Evolutionary conservation across 1,284 basidiomycete genomes (phyloP), one percentile per base, ranked within the genome.

Genomic region (Leccinum fuscescens): DNA sequence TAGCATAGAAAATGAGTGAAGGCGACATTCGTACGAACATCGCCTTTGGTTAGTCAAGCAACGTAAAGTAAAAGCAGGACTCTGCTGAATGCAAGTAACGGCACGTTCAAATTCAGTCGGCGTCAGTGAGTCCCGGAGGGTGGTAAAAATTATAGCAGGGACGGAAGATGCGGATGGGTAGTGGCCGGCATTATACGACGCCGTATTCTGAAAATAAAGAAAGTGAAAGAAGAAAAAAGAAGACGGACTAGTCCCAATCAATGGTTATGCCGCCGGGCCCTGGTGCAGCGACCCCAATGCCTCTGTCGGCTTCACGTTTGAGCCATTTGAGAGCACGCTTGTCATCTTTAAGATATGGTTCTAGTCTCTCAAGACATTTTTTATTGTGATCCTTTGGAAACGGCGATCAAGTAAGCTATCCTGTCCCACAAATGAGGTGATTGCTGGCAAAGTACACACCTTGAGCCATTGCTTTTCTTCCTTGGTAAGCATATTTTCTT

Each of bases 401-500:
- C 39, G 62, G 58, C 44, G 17, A 54, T 51, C 22, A 24, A 54
- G 55, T 56, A 52, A 62, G 56, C 62, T 3, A 15, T 6, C 22
- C 53, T 9, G 49, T 12, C 49, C 22, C 29, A 56, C 46, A 49
- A 37, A 12, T 52, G 27, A 29, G 46, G 37, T 62, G 15, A 46
- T 60, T 39, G 52, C 60, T 69, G 77, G 50, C 46, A 3, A 58
- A 46, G 44, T 20, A 46, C 4, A 35, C 61, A 88, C 89, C 81
- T 94, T 96, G 58, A 99, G 72, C 96, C 96, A 98, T 61, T 84
- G 76, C 68, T 89, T 89, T 80, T 99, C 95, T 60, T 90, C 89
- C 69, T 88, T 90, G 11, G 87, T 87, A 64, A 98, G 82, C 82
- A 98, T 86, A 46, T 76, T 79, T 59, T 89, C 86, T 70, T 95